These are phyloP conservation scores for Coemansia sp. DNA, from an alignment of 192 early-diverging fungal species.

Conservation along the genomic window DNA sequence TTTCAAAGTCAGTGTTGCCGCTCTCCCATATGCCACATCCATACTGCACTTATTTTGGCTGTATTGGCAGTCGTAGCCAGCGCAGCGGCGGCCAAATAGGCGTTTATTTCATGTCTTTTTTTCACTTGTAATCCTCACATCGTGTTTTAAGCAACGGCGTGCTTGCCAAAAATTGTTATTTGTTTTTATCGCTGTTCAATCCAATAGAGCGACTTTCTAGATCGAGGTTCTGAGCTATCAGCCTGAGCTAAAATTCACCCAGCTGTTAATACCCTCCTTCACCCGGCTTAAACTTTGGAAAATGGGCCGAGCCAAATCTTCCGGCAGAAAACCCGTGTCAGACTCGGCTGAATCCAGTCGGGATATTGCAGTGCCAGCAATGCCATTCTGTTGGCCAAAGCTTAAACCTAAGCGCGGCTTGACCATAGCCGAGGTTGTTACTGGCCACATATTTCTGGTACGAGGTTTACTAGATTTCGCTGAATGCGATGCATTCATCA, in stretches of 20 bases:
- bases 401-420: slow-evolving; percentile 37
- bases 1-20: not conserved
- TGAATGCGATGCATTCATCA: slow-evolving; percentile 51
- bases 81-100: not conserved
- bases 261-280: not conserved
- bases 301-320: slow-evolving; percentile 32
- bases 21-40: not conserved
- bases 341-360: not conserved
- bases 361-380: not conserved
- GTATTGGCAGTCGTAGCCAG: not conserved
- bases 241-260: not conserved
- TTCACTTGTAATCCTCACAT: not conserved
- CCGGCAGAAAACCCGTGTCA: not conserved
- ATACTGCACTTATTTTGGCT: not conserved
- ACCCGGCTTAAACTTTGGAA: not conserved
- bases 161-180: not conserved
- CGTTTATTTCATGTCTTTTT: not conserved
- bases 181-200: not conserved
- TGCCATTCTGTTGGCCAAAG: slow-evolving; percentile 32
- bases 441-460: slow-evolving; percentile 44
- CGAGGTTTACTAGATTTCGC: slow-evolving; percentile 18
- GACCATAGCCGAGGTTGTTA: slow-evolving; percentile 33
- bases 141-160: not conserved
- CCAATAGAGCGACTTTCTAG: not conserved
- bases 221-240: not conserved